Conservation (phyloP, 441 rosid genomes). For the Pelargonium australe region DNA sequence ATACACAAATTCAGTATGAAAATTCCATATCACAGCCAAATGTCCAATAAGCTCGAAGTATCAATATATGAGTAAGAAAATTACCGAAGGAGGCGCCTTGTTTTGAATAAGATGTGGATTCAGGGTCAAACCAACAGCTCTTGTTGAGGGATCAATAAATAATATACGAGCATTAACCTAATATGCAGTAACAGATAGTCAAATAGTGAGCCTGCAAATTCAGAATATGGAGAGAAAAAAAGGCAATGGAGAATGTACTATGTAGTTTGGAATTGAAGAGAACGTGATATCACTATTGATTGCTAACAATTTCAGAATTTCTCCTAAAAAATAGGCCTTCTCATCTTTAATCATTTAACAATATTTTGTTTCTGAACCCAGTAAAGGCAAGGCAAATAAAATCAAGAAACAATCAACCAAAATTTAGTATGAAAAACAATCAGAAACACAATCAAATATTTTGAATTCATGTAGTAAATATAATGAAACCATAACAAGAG, state of each 20-base stretch:
- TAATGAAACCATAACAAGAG: not conserved
- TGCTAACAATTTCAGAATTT: not conserved
- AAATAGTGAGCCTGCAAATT: not conserved
- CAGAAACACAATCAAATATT: not conserved
- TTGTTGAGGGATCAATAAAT: slow-evolving; percentile 84
- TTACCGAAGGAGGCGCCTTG: slow-evolving; percentile 72
- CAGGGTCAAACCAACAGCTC: slow-evolving; percentile 94
- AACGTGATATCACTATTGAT: not conserved
- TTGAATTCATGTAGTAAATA: not conserved
- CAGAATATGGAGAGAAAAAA: slow-evolving; percentile 5
- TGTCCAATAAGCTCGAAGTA: slow-evolving; percentile 9
- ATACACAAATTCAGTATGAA: not conserved
- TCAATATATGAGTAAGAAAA: slow-evolving; percentile 18
- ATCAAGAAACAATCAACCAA: not conserved
- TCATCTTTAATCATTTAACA: not conserved
- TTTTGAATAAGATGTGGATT: slow-evolving; percentile 76
- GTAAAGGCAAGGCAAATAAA: not conserved
- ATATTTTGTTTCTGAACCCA: not conserved
- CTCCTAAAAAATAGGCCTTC: not conserved
- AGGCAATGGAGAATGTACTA: not conserved
- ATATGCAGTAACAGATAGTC: slow-evolving; percentile 21
- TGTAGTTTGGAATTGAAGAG: not conserved
- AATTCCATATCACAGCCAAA: slow-evolving; percentile 15
- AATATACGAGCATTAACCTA: slow-evolving; percentile 92
- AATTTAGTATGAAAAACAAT: not conserved